A percentile compares a stretch with the other conserved stretches of the same genome.
phyloP scores from a whole-genome alignment of 2,329 filamentous ascomycete species.

The Cordyceps sp. region DNA sequence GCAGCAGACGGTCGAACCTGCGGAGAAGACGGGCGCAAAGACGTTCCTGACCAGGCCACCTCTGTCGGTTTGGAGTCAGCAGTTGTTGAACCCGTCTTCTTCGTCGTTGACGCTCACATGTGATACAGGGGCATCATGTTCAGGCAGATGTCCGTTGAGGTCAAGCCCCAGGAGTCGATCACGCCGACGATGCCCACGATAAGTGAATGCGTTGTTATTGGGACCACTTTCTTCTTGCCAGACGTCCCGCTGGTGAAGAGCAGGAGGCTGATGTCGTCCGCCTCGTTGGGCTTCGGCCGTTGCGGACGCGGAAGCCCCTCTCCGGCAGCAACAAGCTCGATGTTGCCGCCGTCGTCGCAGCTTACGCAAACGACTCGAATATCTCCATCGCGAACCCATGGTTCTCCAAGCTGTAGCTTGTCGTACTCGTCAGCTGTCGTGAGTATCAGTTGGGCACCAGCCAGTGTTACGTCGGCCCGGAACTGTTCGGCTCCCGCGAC shows the following conservation, averaged over 20 bases:
- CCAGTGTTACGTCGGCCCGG: slow-evolving; percentile 29
- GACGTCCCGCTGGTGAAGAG: slow-evolving; percentile 41
- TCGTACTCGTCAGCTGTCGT: slow-evolving; percentile 22
- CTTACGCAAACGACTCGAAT: slow-evolving; percentile 23
- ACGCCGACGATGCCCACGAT: slow-evolving; percentile 33
- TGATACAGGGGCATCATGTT: slow-evolving; percentile 46
- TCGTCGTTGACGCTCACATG: slow-evolving; percentile 20
- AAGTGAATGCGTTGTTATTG: slow-evolving; percentile 31
- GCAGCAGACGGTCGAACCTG: slow-evolving; percentile 36
- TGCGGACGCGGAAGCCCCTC: slow-evolving; percentile 4
- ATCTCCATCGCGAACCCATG: slow-evolving; percentile 12
- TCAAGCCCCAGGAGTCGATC: slow-evolving; percentile 34
- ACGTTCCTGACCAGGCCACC: slow-evolving; percentile 37
- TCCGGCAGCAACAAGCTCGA: slow-evolving; percentile 11
- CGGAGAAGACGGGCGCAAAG: slow-evolving; percentile 35
- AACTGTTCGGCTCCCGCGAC: slow-evolving; percentile 31
- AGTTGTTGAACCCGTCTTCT: not conserved
- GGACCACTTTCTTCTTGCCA: slow-evolving; percentile 41
- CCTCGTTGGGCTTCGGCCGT: slow-evolving; percentile 17
- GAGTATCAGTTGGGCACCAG: slow-evolving; percentile 27
- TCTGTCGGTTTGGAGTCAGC: slow-evolving; percentile 8
- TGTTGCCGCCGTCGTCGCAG: slow-evolving; percentile 18
- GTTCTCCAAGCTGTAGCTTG: slow-evolving; percentile 17
- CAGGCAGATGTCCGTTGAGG: slow-evolving; percentile 28
- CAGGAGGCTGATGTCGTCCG: slow-evolving; percentile 30